Evolutionary conservation across 306 rosid genomes (phyloP), one percentile per base, ranked within the genome.

Genomic region (Gynostemma pentaphyllum): DNA sequence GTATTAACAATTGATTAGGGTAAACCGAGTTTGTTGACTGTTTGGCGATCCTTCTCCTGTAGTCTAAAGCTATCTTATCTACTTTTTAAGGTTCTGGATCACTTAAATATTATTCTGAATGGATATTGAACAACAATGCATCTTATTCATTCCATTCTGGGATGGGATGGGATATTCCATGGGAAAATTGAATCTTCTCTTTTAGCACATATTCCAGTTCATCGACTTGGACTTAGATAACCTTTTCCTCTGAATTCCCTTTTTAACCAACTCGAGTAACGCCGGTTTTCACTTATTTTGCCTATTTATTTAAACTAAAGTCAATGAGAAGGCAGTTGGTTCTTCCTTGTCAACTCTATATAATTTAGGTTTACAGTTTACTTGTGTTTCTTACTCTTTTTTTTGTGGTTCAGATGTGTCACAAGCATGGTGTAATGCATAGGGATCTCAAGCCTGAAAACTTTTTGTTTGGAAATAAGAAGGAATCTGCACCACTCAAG

Each of bases 401-500:
- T 57, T 52, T 49, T 44, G 42, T 47, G 39, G 11, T 79, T 79
- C 74, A 92, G 96, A 73, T 81, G 75, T 92, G 99, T 78, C 95
- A 92, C 87, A 81, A 79, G 76, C 85, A 92, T 36, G 99, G 96
- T 5, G 99, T 92, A 70, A 92, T 92, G 83, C 99, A 92, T 70
- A 68, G 99, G 48, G 99, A 92, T 78, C 85, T 92, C 29, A 92
- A 92, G 78, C 99, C 99, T 0, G 99, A 92, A 75, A 92, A 92
- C 83, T 92, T 92, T 79, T 70, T 92, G 70, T 92, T 92, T 39
- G 99, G 74, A 60, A 88, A 84, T 76, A 86, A 79, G 82, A 92
- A 88, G 82, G 99, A 92, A 81, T 77, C 89, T 1, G 78, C 99
- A 2, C 60, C 83, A 7, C 67, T 92, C 67, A 92, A 92, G 80